Evolutionary conservation across 805 yeast genomes (phyloP).

Genomic region (Saitoella complicata): DNA sequence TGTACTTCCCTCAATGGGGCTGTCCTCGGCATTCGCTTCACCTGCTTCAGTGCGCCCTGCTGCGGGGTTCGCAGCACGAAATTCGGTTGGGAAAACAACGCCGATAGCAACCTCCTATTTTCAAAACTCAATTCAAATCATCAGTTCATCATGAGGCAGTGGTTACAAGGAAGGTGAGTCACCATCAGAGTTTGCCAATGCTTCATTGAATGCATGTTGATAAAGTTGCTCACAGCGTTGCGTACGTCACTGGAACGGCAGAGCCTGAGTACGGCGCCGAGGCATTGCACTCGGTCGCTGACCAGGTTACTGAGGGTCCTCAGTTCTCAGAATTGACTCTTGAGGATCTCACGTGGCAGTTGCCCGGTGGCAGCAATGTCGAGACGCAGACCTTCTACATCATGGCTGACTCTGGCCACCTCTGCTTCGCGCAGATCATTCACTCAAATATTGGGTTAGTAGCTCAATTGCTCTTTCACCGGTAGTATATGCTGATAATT

Average conservation of each 20-base stretch:
- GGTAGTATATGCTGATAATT: too few relatives aligned
- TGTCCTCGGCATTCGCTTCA: too few relatives aligned
- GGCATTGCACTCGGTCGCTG: constrained; percentile 73
- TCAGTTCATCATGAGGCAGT: too few relatives aligned
- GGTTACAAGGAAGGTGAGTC: too few relatives aligned
- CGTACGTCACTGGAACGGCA: constrained; percentile 94
- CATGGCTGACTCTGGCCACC: constrained; percentile 46
- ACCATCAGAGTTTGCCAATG: too few relatives aligned
- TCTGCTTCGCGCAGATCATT: constrained; percentile 76
- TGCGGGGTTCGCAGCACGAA: too few relatives aligned
- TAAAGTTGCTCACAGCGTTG: constrained; percentile 29
- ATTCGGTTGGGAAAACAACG: too few relatives aligned
- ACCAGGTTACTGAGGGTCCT: constrained; percentile 33
- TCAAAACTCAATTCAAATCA: too few relatives aligned
- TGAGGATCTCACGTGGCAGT: constrained; percentile 62
- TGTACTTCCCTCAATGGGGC: too few relatives aligned
- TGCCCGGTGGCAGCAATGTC: constrained; percentile 71
- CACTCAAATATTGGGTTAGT: constrained; percentile 78
- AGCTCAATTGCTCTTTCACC: too few relatives aligned
- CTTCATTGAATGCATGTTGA: neutral
- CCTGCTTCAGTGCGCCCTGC: too few relatives aligned
- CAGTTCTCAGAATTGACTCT: constrained; percentile 41
- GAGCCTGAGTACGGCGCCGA: constrained; percentile 94
- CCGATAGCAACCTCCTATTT: too few relatives aligned
- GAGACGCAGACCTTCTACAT: constrained; percentile 92